phyloP scores from a whole-genome alignment of 2,329 filamentous ascomycete genomes.

The Aspergillus sergii region DNA sequence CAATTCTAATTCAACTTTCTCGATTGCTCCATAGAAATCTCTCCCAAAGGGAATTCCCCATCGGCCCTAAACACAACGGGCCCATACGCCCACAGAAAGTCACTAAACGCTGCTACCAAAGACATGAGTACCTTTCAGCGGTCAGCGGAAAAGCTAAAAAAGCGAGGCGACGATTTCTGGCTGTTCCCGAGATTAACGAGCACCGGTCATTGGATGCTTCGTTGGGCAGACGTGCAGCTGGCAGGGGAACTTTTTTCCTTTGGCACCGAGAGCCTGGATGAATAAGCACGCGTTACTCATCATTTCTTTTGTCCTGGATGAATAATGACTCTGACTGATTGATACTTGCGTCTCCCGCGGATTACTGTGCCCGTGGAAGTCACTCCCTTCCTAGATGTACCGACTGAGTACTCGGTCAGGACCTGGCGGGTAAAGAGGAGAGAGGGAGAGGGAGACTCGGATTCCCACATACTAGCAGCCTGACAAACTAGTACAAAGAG shows the following conservation, averaged over 20 bases:
- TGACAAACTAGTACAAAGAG: not conserved
- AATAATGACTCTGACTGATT: constrained; percentile 6
- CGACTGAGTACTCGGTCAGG: not conserved
- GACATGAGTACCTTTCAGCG: constrained; percentile 22
- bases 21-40: constrained; percentile 15
- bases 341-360: not conserved
- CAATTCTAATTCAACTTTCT: constrained; percentile 10
- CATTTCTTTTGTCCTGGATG: constrained; percentile 11
- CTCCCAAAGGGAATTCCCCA: constrained; percentile 6
- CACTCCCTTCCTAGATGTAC: not conserved
- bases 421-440: not conserved
- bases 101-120: not conserved
- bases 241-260: constrained; percentile 16
- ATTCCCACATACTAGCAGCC: not conserved
- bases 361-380: not conserved
- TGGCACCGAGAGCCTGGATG: constrained; percentile 17
- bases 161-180: constrained; percentile 37
- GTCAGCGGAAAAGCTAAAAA: constrained; percentile 32
- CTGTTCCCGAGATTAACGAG: constrained; percentile 31
- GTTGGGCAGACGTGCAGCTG: constrained; percentile 39
- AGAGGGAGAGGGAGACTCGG: not conserved
- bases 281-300: constrained; percentile 19
- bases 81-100: constrained; percentile 1
- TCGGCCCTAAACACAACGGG: constrained; percentile 9
- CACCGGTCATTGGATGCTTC: constrained; percentile 39